phyloP scores from a whole-genome alignment of 1,139 yeast species.

The Saccharomyces hybrid region DNA sequence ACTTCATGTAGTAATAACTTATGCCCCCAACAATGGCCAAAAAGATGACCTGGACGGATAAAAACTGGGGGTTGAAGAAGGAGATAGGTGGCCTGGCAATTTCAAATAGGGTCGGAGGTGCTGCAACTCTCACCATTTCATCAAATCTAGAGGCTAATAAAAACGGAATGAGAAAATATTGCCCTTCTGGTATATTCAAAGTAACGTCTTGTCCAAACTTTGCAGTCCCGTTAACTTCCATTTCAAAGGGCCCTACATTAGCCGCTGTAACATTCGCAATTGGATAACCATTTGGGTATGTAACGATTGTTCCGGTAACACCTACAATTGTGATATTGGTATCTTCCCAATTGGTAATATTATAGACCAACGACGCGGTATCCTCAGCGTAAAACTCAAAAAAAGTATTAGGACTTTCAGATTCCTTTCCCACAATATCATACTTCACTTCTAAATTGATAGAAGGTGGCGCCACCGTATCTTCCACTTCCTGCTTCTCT shows the following conservation, averaged over 20 bases:
- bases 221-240: slow-evolving; percentile 44
- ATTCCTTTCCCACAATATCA: slow-evolving; percentile 1
- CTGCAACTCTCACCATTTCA: slow-evolving; percentile 49
- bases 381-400: slow-evolving; percentile 41
- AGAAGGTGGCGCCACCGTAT: not conserved
- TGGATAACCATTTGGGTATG: slow-evolving; percentile 42
- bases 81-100: slow-evolving; percentile 64
- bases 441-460: slow-evolving; percentile 2
- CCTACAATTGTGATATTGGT: slow-evolving; percentile 53
- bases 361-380: slow-evolving; percentile 46
- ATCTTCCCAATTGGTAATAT: slow-evolving; percentile 52
- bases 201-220: slow-evolving; percentile 48
- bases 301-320: slow-evolving; percentile 62
- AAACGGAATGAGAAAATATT: slow-evolving; percentile 55
- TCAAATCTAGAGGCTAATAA: slow-evolving; percentile 48
- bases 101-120: slow-evolving; percentile 50
- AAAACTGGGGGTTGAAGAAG: slow-evolving; percentile 62
- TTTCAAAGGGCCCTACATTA: slow-evolving; percentile 53
- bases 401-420: not conserved
- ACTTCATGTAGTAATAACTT: slow-evolving; percentile 43
- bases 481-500: not conserved
- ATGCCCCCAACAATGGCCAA: slow-evolving; percentile 43
- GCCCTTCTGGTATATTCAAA: slow-evolving; percentile 50
- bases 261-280: slow-evolving; percentile 59
- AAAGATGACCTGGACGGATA: slow-evolving; percentile 53